phyloP scores from a whole-genome alignment of 1,139 yeast species.

The Tardiomyces depauwii region DNA sequence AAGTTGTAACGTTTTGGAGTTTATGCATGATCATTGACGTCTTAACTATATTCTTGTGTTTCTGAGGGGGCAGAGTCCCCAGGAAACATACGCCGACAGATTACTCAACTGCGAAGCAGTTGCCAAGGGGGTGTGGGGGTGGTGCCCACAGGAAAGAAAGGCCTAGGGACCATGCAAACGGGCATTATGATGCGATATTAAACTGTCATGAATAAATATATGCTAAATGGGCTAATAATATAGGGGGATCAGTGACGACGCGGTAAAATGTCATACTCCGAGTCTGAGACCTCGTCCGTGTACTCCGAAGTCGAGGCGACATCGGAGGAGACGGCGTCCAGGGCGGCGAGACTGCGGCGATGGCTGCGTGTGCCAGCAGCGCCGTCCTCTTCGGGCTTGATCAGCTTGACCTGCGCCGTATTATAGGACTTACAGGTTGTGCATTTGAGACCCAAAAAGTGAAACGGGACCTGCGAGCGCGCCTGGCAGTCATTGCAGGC shows the following conservation, averaged over 20 bases:
- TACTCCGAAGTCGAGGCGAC: neutral
- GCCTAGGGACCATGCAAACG: no score
- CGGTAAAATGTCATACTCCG: neutral
- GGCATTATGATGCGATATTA: no score
- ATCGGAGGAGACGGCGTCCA: neutral
- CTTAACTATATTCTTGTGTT: neutral
- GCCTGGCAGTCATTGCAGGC: conserved; percentile 88
- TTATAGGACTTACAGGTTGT: conserved; percentile 79
- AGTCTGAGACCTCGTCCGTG: neutral
- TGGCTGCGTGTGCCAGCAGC: neutral
- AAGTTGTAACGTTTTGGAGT: conserved; percentile 8
- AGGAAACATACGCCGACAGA: no score
- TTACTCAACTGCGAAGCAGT: no score
- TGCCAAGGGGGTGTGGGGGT: no score
- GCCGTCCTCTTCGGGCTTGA: conserved; percentile 32
- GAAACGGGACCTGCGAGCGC: conserved; percentile 64
- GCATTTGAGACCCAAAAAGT: conserved; percentile 79
- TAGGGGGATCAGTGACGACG: neutral
- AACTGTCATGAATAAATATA: neutral
- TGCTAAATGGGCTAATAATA: neutral
- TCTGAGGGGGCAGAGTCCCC: neutral
- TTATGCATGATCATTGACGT: no score
- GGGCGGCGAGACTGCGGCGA: neutral
- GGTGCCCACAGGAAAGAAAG: no score
- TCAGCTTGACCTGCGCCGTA: conserved; percentile 30